phyloP scores from a whole-genome alignment of 352 stramenopile species.

The Globisporangium emineosum region DNA sequence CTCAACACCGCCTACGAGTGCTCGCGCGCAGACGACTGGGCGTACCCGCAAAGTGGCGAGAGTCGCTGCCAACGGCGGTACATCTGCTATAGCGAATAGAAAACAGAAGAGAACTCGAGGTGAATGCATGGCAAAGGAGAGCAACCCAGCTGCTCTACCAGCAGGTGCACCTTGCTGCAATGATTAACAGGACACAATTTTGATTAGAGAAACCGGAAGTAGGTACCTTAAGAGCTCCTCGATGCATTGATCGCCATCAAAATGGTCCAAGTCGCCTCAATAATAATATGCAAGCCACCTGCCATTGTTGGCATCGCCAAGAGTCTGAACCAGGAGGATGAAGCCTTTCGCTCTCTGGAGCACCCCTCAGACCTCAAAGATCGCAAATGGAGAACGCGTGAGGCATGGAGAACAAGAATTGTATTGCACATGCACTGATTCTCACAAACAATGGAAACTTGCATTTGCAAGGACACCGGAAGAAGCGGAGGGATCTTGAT shows the following conservation, averaged over 20 bases:
- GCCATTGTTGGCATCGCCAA: too few relatives aligned
- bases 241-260: too few relatives aligned
- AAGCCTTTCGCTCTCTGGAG: neutral
- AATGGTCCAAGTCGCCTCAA: too few relatives aligned
- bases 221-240: too few relatives aligned
- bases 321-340: neutral
- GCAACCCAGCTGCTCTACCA: slow-evolving; percentile 7
- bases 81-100: slow-evolving; percentile 15
- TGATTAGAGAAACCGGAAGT: too few relatives aligned
- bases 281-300: too few relatives aligned
- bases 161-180: too few relatives aligned
- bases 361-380: neutral
- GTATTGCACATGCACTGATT: neutral
- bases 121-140: slow-evolving; percentile 1
- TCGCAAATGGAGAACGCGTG: neutral
- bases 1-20: slow-evolving; percentile 15
- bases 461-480: neutral
- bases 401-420: neutral
- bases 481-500: neutral
- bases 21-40: slow-evolving; percentile 9
- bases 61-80: slow-evolving; percentile 11
- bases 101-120: neutral
- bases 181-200: too few relatives aligned
- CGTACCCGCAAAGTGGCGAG: neutral
- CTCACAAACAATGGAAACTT: neutral